These are phyloP conservation scores for Conticribra weissflogii DNA, from an alignment of 108 stramenopile species.

Conservation along the genomic window DNA sequence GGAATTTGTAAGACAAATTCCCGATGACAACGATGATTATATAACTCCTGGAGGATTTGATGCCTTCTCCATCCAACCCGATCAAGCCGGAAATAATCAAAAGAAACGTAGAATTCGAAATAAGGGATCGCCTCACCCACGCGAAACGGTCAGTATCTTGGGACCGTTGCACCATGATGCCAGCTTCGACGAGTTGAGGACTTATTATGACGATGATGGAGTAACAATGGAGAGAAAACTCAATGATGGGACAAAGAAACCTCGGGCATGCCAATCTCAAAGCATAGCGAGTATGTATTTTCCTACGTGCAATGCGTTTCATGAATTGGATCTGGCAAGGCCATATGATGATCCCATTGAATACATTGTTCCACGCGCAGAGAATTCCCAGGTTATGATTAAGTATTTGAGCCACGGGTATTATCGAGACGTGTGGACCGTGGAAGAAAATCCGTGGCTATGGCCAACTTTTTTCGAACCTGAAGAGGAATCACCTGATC, in stretches of 20 bases:
- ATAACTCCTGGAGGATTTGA: slow-evolving; percentile 32
- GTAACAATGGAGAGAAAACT: background rate
- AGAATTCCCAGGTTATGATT: slow-evolving; percentile 35
- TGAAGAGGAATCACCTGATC: slow-evolving; percentile 2
- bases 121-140: background rate
- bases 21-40: slow-evolving; percentile 1
- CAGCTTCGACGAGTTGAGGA: background rate
- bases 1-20: slow-evolving; percentile 13
- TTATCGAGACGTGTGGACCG: slow-evolving; percentile 69
- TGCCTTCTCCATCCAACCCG: slow-evolving; percentile 6
- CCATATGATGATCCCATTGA: slow-evolving; percentile 42
- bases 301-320: slow-evolving; percentile 70
- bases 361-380: slow-evolving; percentile 21
- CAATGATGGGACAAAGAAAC: slow-evolving; percentile 10
- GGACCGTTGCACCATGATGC: slow-evolving; percentile 16
- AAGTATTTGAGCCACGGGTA: slow-evolving; percentile 62
- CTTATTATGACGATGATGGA: slow-evolving; percentile 31
- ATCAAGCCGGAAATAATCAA: too few species aligned
- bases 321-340: slow-evolving; percentile 55
- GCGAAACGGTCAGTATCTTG: slow-evolving; percentile 8
- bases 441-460: slow-evolving; percentile 42
- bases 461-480: slow-evolving; percentile 33
- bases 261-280: slow-evolving; percentile 27
- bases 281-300: slow-evolving; percentile 42
- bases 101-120: slow-evolving; percentile 1